Conservation (phyloP, 352 stramenopile genomes). For the Phytophthora fragariaefolia region DNA sequence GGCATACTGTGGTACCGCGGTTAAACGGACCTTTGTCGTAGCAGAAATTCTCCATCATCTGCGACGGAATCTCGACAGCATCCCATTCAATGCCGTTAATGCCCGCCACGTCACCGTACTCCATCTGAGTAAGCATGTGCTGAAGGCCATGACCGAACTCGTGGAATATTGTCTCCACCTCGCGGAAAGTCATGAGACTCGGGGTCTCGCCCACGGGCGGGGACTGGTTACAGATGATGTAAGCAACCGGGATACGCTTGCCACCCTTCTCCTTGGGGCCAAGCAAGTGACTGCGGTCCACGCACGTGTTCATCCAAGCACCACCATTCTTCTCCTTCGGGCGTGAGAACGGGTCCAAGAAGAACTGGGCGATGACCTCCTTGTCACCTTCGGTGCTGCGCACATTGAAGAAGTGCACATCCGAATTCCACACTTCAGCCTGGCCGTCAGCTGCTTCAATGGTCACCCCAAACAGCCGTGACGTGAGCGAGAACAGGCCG, state of each 20-base stretch:
- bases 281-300: slow-evolving; percentile 93
- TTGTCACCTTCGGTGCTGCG: slow-evolving; percentile 66
- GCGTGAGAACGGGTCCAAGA: slow-evolving; percentile 96
- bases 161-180: slow-evolving; percentile 97
- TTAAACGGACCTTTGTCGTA: slow-evolving; percentile 89
- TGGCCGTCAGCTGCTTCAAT: slow-evolving; percentile 87
- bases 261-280: slow-evolving; percentile 56
- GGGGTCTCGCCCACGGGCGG: slow-evolving; percentile 93
- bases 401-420: slow-evolving; percentile 97
- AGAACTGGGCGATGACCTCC: slow-evolving; percentile 95
- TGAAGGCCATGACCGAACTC: slow-evolving; percentile 97
- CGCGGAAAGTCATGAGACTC: slow-evolving; percentile 98
- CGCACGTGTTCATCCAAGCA: slow-evolving; percentile 98
- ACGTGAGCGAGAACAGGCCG: slow-evolving; percentile 96
- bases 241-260: slow-evolving; percentile 94
- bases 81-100: slow-evolving; percentile 99
- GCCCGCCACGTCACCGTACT: slow-evolving; percentile 95
- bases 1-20: slow-evolving; percentile 19
- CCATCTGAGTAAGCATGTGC: slow-evolving; percentile 98
- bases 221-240: slow-evolving; percentile 98
- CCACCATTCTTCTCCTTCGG: slow-evolving; percentile 97
- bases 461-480: slow-evolving; percentile 94
- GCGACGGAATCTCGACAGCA: slow-evolving; percentile 97
- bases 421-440: slow-evolving; percentile 92
- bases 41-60: slow-evolving; percentile 99